Evolutionary conservation across 805 yeast species (phyloP).

Genomic region (Wickerhamiella lipophila): DNA sequence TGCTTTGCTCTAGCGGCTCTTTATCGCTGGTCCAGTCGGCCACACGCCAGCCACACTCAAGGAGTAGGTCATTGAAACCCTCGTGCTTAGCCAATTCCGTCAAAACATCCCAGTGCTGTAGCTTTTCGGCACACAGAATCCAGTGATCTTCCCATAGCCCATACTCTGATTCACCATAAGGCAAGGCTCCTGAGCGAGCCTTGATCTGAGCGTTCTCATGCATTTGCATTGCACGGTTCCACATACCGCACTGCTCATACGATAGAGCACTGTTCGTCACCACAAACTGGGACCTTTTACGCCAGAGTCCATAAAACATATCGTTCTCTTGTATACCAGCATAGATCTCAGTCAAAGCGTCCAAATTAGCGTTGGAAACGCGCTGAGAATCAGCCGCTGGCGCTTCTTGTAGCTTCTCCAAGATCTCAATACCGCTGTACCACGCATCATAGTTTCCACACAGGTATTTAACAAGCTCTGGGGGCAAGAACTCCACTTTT

Average conservation of each 20-base stretch:
- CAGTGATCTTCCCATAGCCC: slow-evolving; percentile 98
- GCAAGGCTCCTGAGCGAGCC: slow-evolving; percentile 87
- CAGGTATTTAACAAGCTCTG: slow-evolving; percentile 79
- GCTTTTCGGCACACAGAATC: slow-evolving; percentile 92
- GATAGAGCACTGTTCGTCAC: slow-evolving; percentile 90
- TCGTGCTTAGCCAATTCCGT: slow-evolving; percentile 96
- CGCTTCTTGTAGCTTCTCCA: slow-evolving; percentile 54
- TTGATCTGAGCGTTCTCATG: slow-evolving; percentile 95
- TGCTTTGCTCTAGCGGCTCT: slow-evolving; percentile 87
- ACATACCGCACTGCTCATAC: slow-evolving; percentile 86
- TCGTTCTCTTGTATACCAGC: slow-evolving; percentile 85
- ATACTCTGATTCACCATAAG: slow-evolving; percentile 91
- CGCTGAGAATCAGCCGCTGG: slow-evolving; percentile 57
- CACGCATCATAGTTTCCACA: slow-evolving; percentile 83
- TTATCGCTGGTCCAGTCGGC: slow-evolving; percentile 96
- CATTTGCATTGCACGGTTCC: slow-evolving; percentile 87
- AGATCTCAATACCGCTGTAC: slow-evolving; percentile 74
- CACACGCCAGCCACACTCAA: slow-evolving; percentile 99
- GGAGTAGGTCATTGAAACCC: slow-evolving; percentile 83
- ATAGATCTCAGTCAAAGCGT: slow-evolving; percentile 81
- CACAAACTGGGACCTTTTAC: slow-evolving; percentile 85
- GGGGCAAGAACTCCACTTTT: slow-evolving; percentile 72
- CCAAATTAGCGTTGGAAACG: slow-evolving; percentile 73
- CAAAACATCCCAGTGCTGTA: slow-evolving; percentile 95
- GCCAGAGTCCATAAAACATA: slow-evolving; percentile 96